Evolutionary conservation across 31 red algal genomes (phyloP).

Genomic region (Asparagopsis taxiformis): DNA sequence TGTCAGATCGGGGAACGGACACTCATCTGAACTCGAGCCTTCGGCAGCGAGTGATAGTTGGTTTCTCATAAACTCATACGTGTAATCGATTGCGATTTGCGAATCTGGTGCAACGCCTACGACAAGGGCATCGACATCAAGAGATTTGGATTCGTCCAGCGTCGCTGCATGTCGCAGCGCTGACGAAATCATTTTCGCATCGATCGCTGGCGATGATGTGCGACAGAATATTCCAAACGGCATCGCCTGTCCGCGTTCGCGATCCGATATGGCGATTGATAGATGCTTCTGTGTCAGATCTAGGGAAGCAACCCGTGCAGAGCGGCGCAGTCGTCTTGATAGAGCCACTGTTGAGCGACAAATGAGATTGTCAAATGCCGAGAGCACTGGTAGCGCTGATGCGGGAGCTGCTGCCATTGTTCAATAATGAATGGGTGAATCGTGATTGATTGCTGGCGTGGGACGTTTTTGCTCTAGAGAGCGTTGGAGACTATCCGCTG

Average conservation of each 20-base stretch:
- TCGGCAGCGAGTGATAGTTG: neutral
- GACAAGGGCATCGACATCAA: conserved; percentile 48
- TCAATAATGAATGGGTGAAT: too few relatives aligned
- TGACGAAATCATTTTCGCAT: conserved; percentile 51
- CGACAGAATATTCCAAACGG: conserved; percentile 71
- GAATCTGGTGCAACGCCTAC: conserved; percentile 38
- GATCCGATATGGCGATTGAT: conserved; percentile 49
- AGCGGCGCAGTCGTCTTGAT: neutral
- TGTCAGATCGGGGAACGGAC: conserved; percentile 35
- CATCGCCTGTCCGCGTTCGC: conserved; percentile 10
- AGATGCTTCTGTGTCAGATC: conserved; percentile 69
- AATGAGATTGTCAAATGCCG: neutral
- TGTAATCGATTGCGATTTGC: conserved; percentile 10
- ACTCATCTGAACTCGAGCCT: neutral
- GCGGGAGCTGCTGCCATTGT: neutral
- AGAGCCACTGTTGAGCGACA: neutral
- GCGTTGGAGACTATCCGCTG: too few relatives aligned
- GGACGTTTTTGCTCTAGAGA: neutral
- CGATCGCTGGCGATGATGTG: conserved; percentile 25
- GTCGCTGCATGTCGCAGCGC: conserved; percentile 25
- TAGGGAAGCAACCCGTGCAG: conserved; percentile 37
- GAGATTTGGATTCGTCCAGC: neutral
- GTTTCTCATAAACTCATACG: conserved; percentile 10
- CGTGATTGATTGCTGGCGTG: neutral
- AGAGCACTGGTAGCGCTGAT: neutral